Evolutionary conservation across 2,329 filamentous ascomycete species (phyloP).

Genomic region (Thermoascus crustaceus): DNA sequence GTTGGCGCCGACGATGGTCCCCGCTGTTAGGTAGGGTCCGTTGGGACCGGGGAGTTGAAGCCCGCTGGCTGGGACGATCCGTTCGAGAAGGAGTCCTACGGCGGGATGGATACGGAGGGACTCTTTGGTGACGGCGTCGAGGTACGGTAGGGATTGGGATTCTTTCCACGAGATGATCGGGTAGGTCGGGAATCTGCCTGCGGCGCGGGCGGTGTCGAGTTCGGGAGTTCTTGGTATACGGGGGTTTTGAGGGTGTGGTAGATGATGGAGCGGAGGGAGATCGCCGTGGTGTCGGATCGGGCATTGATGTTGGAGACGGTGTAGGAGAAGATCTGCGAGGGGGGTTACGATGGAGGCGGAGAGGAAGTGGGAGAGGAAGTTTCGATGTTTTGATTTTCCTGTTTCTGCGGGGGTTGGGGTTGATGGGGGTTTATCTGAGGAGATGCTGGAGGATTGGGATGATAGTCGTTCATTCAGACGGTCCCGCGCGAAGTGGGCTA

Average conservation of each 20-base stretch:
- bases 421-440: too few relatives aligned
- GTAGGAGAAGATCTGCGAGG: constrained; percentile 19
- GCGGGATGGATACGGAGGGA: constrained; percentile 19
- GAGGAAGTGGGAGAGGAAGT: constrained; percentile 13
- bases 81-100: constrained; percentile 17
- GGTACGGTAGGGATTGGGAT: constrained; percentile 19
- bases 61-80: constrained; percentile 16
- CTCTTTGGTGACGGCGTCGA: constrained; percentile 23
- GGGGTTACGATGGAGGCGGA: too few relatives aligned
- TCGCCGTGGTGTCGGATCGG: constrained; percentile 29
- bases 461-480: constrained; percentile 14
- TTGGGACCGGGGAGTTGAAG: constrained; percentile 13
- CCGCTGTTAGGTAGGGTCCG: constrained; percentile 15
- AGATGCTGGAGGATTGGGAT: too few relatives aligned
- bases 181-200: constrained; percentile 6
- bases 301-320: constrained; percentile 23
- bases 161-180: constrained; percentile 19
- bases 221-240: constrained; percentile 35
- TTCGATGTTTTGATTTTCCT: constrained; percentile 3
- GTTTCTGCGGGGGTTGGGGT: too few relatives aligned
- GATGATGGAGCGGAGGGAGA: constrained; percentile 23
- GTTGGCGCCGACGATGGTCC: constrained; percentile 25
- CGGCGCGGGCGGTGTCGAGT: constrained; percentile 30
- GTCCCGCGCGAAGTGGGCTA: constrained; percentile 16
- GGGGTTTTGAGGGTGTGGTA: constrained; percentile 24